Conservation (phyloP, 768 basidiomycete genomes). For the Lactarius psammicola region DNA sequence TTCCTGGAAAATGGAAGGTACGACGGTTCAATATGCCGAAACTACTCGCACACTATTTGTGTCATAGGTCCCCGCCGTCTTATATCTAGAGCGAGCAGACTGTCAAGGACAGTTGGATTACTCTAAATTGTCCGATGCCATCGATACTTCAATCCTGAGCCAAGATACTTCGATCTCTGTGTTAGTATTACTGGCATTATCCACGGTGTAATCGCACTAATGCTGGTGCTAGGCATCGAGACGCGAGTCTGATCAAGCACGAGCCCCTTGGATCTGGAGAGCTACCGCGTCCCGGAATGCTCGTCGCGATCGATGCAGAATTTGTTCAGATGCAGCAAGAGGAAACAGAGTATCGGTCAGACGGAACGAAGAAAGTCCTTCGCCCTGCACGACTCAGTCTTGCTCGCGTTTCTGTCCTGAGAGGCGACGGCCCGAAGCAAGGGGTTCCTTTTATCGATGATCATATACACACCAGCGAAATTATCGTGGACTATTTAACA, state of each 20-base stretch:
- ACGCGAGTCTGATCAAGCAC: constrained; percentile 72
- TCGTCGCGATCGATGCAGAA: constrained; percentile 96
- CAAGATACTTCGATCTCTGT: constrained; percentile 86
- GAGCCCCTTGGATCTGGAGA: constrained; percentile 69
- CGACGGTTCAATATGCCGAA: constrained; percentile 22
- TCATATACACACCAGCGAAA: constrained; percentile 94
- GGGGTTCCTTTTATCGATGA: constrained; percentile 96
- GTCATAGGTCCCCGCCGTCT: constrained; percentile 73
- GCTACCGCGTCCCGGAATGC: constrained; percentile 78
- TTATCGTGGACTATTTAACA: constrained; percentile 94
- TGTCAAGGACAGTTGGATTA: constrained; percentile 57
- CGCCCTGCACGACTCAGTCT: constrained; percentile 89
- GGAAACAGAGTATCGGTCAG: constrained; percentile 92
- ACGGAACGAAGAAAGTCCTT: constrained; percentile 90
- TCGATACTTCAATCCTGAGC: constrained; percentile 74
- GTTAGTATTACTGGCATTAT: constrained; percentile 43
- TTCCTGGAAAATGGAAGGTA: constrained; percentile 92
- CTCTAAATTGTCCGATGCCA: constrained; percentile 55
- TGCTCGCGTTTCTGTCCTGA: constrained; percentile 90
- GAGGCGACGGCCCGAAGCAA: constrained; percentile 77
- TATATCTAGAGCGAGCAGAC: constrained; percentile 85
- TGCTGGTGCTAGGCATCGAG: constrained; percentile 59
- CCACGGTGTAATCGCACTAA: background rate
- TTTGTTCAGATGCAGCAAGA: constrained; percentile 99
- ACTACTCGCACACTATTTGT: constrained; percentile 4